Percentiles rank a stretch among this genome's conserved stretches.
These are phyloP conservation scores for Flaveria bidentis DNA, from an alignment of 129 eudicot species.

Conservation along the genomic window DNA sequence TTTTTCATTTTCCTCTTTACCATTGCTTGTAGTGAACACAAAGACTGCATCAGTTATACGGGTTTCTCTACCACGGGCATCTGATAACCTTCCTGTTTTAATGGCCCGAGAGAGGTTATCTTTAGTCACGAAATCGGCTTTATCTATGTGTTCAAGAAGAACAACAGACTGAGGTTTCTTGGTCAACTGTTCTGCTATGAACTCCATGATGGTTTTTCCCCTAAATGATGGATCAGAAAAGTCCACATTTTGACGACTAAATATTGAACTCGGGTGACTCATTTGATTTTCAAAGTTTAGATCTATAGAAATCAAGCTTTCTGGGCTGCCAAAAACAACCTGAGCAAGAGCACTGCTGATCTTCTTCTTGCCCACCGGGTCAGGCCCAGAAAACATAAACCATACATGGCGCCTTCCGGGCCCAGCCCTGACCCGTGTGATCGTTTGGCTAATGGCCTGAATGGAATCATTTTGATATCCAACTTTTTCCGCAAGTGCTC, in stretches of 20 bases:
- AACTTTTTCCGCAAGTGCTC: slow-evolving; percentile 58
- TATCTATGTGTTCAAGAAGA: slow-evolving; percentile 72
- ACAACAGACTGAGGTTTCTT: slow-evolving; percentile 63
- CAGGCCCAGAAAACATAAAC: slow-evolving; percentile 78
- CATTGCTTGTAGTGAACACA: slow-evolving; percentile 46
- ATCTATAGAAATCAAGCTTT: slow-evolving; percentile 51
- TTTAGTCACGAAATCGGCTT: slow-evolving; percentile 71
- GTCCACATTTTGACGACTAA: slow-evolving; percentile 36
- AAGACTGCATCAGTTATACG: slow-evolving; percentile 59
- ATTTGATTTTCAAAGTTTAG: slow-evolving; percentile 40
- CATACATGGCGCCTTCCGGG: slow-evolving; percentile 54
- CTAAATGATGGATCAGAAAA: slow-evolving; percentile 36
- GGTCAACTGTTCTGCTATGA: slow-evolving; percentile 67
- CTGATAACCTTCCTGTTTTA: slow-evolving; percentile 66
- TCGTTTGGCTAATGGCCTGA: slow-evolving; percentile 48
- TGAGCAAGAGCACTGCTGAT: slow-evolving; percentile 70
- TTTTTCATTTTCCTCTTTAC: slow-evolving; percentile 20
- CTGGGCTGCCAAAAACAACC: slow-evolving; percentile 50
- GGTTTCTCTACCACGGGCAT: slow-evolving; percentile 73
- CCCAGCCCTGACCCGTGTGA: slow-evolving; percentile 56
- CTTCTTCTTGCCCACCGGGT: slow-evolving; percentile 71
- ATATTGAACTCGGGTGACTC: slow-evolving; percentile 30
- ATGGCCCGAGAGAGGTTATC: slow-evolving; percentile 66
- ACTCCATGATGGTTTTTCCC: slow-evolving; percentile 65
- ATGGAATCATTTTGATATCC: slow-evolving; percentile 68